Conservation (phyloP, 164 flowering plant genomes). For the Houttuynia cordata region DNA sequence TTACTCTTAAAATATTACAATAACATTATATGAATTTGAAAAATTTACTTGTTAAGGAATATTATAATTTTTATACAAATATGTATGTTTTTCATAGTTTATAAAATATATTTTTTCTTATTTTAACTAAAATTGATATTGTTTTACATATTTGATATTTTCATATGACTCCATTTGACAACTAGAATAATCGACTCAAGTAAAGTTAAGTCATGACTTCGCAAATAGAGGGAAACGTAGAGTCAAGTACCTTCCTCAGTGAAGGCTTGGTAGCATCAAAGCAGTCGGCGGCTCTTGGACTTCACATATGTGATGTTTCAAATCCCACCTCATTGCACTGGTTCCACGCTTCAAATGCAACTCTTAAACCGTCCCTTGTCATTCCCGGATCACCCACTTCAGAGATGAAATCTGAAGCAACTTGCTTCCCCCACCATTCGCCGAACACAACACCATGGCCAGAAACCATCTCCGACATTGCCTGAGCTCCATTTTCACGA, state of each 20-base stretch:
- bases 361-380: conserved; percentile 37
- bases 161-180: too few relatives aligned
- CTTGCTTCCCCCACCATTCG: background rate
- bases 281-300: conserved; percentile 67
- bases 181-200: too few relatives aligned
- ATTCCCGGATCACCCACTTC: conserved; percentile 53
- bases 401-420: conserved; percentile 17
- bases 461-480: background rate
- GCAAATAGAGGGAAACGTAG: background rate
- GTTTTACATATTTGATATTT: too few relatives aligned
- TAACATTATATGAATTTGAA: too few relatives aligned
- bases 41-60: too few relatives aligned
- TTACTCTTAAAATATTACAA: too few relatives aligned
- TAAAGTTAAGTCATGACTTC: too few relatives aligned
- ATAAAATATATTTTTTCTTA: too few relatives aligned
- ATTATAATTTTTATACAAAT: too few relatives aligned
- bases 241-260: conserved; percentile 2
- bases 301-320: conserved; percentile 44
- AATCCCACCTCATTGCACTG: conserved; percentile 62
- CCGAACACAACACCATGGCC: background rate
- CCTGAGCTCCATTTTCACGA: background rate
- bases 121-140: too few relatives aligned
- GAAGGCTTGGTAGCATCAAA: conserved; percentile 24
- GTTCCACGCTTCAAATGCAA: conserved; percentile 62
- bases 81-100: too few relatives aligned